These are phyloP conservation scores for Pseudocercospora fijiensis DNA, from an alignment of 2,329 filamentous ascomycete species.

Conservation along the genomic window DNA sequence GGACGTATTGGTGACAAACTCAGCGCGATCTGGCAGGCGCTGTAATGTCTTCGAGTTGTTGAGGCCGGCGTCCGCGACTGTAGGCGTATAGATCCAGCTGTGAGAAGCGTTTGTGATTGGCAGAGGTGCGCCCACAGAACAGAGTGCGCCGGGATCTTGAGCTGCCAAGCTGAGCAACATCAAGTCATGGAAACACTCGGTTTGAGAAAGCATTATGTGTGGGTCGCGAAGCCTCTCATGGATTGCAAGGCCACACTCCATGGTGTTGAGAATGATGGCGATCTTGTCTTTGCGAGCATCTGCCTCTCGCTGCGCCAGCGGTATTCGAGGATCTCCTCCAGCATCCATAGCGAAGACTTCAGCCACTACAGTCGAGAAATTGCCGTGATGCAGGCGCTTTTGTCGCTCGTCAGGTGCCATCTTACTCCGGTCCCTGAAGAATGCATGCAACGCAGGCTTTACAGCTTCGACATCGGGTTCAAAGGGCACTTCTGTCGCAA, in stretches of 20 bases:
- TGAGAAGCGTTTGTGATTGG: constrained; percentile 22
- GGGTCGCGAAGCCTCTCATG: constrained; percentile 32
- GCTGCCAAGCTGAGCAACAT: constrained; percentile 44
- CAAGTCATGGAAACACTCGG: constrained; percentile 45
- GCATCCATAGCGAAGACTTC: constrained; percentile 45
- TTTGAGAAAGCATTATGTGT: constrained; percentile 33
- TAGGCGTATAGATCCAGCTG: constrained; percentile 37
- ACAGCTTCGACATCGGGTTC: constrained; percentile 35
- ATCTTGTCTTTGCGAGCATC: constrained; percentile 48
- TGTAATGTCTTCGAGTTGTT: constrained; percentile 38
- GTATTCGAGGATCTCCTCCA: constrained; percentile 45
- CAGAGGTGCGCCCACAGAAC: constrained; percentile 38
- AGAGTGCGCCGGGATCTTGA: constrained; percentile 44
- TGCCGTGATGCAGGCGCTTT: constrained; percentile 34
- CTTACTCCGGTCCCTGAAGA: constrained; percentile 38
- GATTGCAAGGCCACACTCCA: constrained; percentile 42
- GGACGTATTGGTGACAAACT: constrained; percentile 30
- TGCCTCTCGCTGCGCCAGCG: constrained; percentile 41
- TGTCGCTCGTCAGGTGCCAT: constrained; percentile 25
- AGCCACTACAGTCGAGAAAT: constrained; percentile 39
- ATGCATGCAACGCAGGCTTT: constrained; percentile 38
- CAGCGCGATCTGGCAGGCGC: constrained; percentile 26
- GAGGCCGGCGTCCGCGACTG: constrained; percentile 37
- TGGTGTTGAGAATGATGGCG: constrained; percentile 44
- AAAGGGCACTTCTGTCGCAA: constrained; percentile 39